These are phyloP conservation scores for Grammothele lineata DNA, from an alignment of 768 basidiomycete genomes.

Conservation along the genomic window DNA sequence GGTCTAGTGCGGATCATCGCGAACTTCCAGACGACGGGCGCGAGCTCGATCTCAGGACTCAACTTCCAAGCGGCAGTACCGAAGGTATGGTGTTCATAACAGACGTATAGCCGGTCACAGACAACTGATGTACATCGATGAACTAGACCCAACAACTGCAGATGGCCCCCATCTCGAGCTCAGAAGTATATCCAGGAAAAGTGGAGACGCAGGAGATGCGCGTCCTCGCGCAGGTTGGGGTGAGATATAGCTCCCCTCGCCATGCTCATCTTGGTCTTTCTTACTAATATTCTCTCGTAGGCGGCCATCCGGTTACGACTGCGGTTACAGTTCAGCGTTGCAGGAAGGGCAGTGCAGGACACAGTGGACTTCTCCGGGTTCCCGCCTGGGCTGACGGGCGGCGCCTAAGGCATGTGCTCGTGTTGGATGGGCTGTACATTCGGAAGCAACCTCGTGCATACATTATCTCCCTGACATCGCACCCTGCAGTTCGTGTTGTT, in stretches of 20 bases:
- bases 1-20: slow-evolving; percentile 90
- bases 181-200: slow-evolving; percentile 69
- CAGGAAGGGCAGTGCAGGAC: slow-evolving; percentile 73
- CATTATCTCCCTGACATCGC: background rate
- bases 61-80: slow-evolving; percentile 98
- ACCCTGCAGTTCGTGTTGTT: slow-evolving; percentile 9
- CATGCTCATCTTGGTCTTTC: background rate
- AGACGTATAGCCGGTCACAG: background rate
- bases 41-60: slow-evolving; percentile 51
- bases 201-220: slow-evolving; percentile 96
- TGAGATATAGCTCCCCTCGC: slow-evolving; percentile 42
- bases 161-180: slow-evolving; percentile 96
- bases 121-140: slow-evolving; percentile 29
- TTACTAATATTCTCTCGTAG: slow-evolving; percentile 35
- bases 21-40: slow-evolving; percentile 70
- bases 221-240: slow-evolving; percentile 82
- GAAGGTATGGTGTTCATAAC: slow-evolving; percentile 63
- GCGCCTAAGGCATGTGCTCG: slow-evolving; percentile 20
- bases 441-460: too few relatives aligned
- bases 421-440: slow-evolving; percentile 2
- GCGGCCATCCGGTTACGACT: slow-evolving; percentile 80
- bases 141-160: slow-evolving; percentile 97
- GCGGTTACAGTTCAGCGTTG: slow-evolving; percentile 73
- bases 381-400: slow-evolving; percentile 66
- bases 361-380: slow-evolving; percentile 94